These are phyloP conservation scores for Diaporthe nobilis DNA, from an alignment of 2,329 filamentous ascomycete genomes.

Conservation along the genomic window DNA sequence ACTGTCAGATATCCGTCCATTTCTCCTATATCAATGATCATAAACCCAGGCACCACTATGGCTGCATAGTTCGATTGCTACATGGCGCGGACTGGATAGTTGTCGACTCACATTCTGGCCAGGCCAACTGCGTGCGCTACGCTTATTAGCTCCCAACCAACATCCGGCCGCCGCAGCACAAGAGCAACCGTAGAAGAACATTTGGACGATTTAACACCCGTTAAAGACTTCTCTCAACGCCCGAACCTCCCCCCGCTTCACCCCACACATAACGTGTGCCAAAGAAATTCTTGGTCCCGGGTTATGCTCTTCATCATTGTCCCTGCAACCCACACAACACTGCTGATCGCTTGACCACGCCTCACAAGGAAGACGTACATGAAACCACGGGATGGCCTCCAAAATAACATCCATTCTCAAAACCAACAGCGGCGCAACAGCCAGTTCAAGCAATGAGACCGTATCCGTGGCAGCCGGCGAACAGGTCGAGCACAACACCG, in stretches of 20 bases:
- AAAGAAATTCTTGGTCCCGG: neutral
- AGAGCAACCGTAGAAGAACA: neutral
- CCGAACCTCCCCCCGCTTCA: neutral
- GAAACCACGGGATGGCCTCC: neutral
- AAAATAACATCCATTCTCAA: neutral
- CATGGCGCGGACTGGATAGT: neutral
- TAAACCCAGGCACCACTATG: no score
- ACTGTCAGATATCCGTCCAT: no score
- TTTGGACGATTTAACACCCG: no score
- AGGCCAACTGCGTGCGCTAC: neutral
- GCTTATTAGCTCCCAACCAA: neutral
- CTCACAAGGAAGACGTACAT: no score
- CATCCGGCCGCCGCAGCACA: neutral
- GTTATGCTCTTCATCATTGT: no score
- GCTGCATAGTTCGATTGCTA: neutral
- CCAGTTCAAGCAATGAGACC: neutral
- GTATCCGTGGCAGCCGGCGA: neutral
- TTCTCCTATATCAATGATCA: no score
- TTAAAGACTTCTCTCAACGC: neutral
- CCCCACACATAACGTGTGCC: neutral
- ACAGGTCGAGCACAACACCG: conserved; percentile 33
- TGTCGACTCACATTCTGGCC: neutral
- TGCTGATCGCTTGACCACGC: neutral
- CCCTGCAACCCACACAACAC: neutral
- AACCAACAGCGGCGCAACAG: conserved; percentile 11